These are phyloP conservation scores for Apodospora peruviana DNA, from an alignment of 495 filamentous ascomycete species.

Conservation along the genomic window DNA sequence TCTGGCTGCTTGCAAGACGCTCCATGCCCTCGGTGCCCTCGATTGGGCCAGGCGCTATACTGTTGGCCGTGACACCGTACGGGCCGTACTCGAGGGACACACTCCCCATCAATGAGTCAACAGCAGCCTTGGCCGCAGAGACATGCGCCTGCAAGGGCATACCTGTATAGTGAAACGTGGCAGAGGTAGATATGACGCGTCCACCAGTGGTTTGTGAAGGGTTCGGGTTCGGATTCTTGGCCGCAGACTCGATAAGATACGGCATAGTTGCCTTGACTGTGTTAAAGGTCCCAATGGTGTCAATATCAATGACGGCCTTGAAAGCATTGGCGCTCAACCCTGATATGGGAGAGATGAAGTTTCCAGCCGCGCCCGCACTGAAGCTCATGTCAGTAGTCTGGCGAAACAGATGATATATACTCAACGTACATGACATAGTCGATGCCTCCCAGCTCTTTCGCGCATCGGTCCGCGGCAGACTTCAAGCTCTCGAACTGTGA, in stretches of 20 bases:
- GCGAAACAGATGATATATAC: not conserved
- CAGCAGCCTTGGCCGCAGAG: slow-evolving; percentile 80
- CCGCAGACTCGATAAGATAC: slow-evolving; percentile 67
- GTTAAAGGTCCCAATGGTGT: slow-evolving; percentile 88
- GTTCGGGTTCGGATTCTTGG: slow-evolving; percentile 47
- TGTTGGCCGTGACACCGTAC: slow-evolving; percentile 80
- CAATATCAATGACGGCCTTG: slow-evolving; percentile 94
- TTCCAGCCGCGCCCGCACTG: slow-evolving; percentile 91
- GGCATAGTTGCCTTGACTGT: slow-evolving; percentile 87
- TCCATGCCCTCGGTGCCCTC: slow-evolving; percentile 57
- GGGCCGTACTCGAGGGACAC: slow-evolving; percentile 85
- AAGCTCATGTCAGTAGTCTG: not conserved
- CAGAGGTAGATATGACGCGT: slow-evolving; percentile 81
- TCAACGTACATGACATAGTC: slow-evolving; percentile 83
- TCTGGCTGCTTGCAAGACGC: slow-evolving; percentile 39
- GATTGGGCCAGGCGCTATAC: slow-evolving; percentile 79
- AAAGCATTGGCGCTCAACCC: slow-evolving; percentile 83
- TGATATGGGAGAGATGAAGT: slow-evolving; percentile 86
- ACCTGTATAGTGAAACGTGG: slow-evolving; percentile 84
- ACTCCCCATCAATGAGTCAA: slow-evolving; percentile 73
- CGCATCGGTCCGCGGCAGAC: slow-evolving; percentile 69
- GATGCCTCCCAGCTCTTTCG: slow-evolving; percentile 74
- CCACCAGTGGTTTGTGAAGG: slow-evolving; percentile 58
- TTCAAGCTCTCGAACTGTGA: slow-evolving; percentile 57
- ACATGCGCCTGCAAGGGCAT: slow-evolving; percentile 82